phyloP scores from a whole-genome alignment of 2,329 filamentous ascomycete species.

The Fusarium paranaense region DNA sequence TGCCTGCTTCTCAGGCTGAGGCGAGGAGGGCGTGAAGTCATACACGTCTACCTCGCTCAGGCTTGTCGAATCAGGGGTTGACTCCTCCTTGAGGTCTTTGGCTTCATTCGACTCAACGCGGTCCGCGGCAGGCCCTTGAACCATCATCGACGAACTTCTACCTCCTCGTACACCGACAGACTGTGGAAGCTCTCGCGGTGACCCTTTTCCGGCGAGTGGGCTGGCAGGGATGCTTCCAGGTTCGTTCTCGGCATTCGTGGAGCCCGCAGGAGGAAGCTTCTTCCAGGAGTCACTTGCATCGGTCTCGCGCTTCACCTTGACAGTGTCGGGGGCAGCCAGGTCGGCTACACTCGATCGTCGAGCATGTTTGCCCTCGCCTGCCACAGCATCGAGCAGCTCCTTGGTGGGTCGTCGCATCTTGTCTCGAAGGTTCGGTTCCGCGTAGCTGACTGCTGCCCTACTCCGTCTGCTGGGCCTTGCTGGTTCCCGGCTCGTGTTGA shows the following conservation, averaged over 20 bases:
- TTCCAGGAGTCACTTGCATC: slow-evolving; percentile 47
- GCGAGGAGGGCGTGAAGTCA: slow-evolving; percentile 64
- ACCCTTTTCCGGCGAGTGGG: slow-evolving; percentile 56
- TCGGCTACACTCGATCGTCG: slow-evolving; percentile 55
- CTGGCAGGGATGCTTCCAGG: slow-evolving; percentile 49
- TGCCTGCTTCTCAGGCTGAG: slow-evolving; percentile 50
- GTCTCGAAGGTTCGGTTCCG: slow-evolving; percentile 82
- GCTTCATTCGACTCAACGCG: slow-evolving; percentile 23
- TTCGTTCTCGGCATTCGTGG: slow-evolving; percentile 19
- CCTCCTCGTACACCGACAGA: slow-evolving; percentile 55
- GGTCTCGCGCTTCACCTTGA: slow-evolving; percentile 50
- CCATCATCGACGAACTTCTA: slow-evolving; percentile 53
- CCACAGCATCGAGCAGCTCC: slow-evolving; percentile 79
- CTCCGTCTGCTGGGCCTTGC: slow-evolving; percentile 75
- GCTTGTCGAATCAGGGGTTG: slow-evolving; percentile 35
- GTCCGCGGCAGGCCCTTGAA: slow-evolving; percentile 24
- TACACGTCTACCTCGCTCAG: slow-evolving; percentile 61
- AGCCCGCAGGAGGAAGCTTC: slow-evolving; percentile 37
- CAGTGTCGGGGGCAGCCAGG: slow-evolving; percentile 38
- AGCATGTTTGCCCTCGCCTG: slow-evolving; percentile 69
- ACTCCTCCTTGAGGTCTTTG: slow-evolving; percentile 22
- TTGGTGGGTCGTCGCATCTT: slow-evolving; percentile 88
- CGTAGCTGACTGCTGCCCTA: slow-evolving; percentile 79
- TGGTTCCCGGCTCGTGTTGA: slow-evolving; percentile 66
- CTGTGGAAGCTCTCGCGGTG: slow-evolving; percentile 45